Base-by-base conservation (phyloP, 2,329 filamentous ascomycete genomes). In the Colletotrichum scovillei region DNA sequence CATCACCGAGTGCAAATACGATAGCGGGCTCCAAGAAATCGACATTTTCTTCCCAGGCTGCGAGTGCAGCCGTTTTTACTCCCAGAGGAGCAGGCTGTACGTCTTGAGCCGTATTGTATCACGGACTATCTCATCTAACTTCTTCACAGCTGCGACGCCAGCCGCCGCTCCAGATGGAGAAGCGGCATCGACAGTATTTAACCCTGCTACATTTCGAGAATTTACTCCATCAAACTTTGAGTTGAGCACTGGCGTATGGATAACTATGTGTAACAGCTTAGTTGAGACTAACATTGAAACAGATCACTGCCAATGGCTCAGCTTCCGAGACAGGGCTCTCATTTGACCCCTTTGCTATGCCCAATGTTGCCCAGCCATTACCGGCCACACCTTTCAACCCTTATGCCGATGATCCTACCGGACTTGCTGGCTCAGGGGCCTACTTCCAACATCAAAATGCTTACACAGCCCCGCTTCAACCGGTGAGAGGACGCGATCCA, bases 61-160 rank as follows among this genome's bases (percentile, higher is more conserved):
- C 93, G n/a, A 97, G 90, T 81, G 97, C 96, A 26, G 93, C 95
- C 24, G 92, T 94, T 5, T 97, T 97, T 78, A 97, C 93, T 22
- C 94, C 94, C 42, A 89, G 94, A 78, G 91, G 87, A 73, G 81
- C 85, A 67, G 84, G 85, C 75, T 80, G 86, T 86, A 78, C 75
- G 80, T 70, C 30, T 12, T 6, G 19, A 32, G n/a, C 22, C n/a
- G 8, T 9, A 7, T 53, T 14, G 12, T 24, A 8, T 5, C 8
- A n/a, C 24, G 19, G 14, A 38, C n/a, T 53, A 32, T n/a, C 16
- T 4, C n/a, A 28, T 24, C 55, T 69, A 22, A 73, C 9, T n/a
- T 24, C 14, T n/a, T 32, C 12, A 19, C 55, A 70, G 73, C 66
- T 71, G 63, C 71, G n/a, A 75, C 73, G 24, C 60, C 73, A 30